Evolutionary conservation across 306 rosid genomes (phyloP).

Genomic region (Castanospermum australe): DNA sequence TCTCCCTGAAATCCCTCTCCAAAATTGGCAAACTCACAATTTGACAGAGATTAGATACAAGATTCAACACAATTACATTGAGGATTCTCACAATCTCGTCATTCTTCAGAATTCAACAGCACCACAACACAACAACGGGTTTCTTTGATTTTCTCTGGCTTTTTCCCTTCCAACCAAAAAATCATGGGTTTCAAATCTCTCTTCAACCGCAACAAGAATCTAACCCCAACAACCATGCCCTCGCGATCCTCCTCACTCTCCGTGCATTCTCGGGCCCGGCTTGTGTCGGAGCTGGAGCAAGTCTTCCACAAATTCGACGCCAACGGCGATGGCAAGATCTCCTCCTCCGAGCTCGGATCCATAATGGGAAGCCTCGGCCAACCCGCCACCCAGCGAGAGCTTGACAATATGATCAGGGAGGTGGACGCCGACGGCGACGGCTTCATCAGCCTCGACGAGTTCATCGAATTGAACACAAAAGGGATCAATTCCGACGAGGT

Average conservation of each 20-base stretch:
- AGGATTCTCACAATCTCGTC: neutral
- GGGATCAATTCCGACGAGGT: slow-evolving; percentile 79
- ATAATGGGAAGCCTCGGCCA: slow-evolving; percentile 73
- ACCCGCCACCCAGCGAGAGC: slow-evolving; percentile 59
- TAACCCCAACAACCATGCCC: neutral
- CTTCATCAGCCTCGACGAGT: slow-evolving; percentile 68
- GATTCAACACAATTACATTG: neutral
- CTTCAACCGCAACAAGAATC: slow-evolving; percentile 57
- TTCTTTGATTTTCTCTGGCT: neutral
- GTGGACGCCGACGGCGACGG: slow-evolving; percentile 92
- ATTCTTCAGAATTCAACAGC: neutral
- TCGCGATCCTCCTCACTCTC: slow-evolving; percentile 49
- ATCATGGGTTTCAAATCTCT: slow-evolving; percentile 69
- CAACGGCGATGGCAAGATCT: slow-evolving; percentile 94
- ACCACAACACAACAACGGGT: neutral
- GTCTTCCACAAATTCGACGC: slow-evolving; percentile 86
- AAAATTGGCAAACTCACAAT: slow-evolving; percentile 5
- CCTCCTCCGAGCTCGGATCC: slow-evolving; percentile 72
- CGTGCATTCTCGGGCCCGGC: slow-evolving; percentile 33
- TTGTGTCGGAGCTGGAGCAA: slow-evolving; percentile 65
- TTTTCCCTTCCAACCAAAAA: neutral
- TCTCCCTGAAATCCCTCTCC: neutral
- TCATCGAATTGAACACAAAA: slow-evolving; percentile 77
- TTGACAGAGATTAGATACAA: neutral
- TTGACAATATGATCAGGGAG: slow-evolving; percentile 61